phyloP scores from a whole-genome alignment of 2,329 filamentous ascomycete genomes.

The Emmonsia crescens region DNA sequence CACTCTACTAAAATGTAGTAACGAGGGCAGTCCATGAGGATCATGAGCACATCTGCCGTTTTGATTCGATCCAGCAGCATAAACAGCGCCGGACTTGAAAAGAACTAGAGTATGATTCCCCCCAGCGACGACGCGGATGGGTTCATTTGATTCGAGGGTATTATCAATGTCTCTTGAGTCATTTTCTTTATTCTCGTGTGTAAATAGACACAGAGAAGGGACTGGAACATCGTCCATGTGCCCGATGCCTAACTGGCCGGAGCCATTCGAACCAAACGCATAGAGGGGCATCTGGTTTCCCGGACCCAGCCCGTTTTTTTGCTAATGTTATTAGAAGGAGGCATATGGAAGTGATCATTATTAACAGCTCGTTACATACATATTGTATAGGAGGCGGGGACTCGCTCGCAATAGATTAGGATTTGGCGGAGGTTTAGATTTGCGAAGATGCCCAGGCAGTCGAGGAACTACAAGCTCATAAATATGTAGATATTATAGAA shows the following conservation, averaged over 20 bases:
- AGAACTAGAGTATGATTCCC: constrained; percentile 81
- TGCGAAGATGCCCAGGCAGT: not conserved
- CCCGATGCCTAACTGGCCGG: constrained; percentile 60
- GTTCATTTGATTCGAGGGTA: constrained; percentile 2
- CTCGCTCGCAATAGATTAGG: not conserved
- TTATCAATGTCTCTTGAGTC: constrained; percentile 10
- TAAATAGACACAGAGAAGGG: constrained; percentile 52
- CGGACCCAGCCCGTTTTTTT: not conserved
- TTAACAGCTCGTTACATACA: not conserved
- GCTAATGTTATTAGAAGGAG: not conserved
- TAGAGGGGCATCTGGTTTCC: constrained; percentile 40
- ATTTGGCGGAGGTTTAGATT: not conserved
- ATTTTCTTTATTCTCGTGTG: not conserved
- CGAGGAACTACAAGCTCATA: not conserved
- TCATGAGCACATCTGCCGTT: constrained; percentile 34
- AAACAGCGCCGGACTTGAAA: constrained; percentile 48
- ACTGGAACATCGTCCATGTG: constrained; percentile 61
- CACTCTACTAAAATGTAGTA: constrained; percentile 21
- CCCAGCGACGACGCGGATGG: constrained; percentile 47
- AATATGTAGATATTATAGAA: not conserved
- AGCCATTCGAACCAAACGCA: constrained; percentile 66
- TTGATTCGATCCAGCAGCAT: constrained; percentile 53
- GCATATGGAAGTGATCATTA: not conserved
- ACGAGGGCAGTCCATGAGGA: constrained; percentile 2
- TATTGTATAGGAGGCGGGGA: not conserved